Percentiles rank a stretch among this genome's conserved stretches.
Conservation (phyloP, 23 red algal species). For the Gracilaria caudata region DNA sequence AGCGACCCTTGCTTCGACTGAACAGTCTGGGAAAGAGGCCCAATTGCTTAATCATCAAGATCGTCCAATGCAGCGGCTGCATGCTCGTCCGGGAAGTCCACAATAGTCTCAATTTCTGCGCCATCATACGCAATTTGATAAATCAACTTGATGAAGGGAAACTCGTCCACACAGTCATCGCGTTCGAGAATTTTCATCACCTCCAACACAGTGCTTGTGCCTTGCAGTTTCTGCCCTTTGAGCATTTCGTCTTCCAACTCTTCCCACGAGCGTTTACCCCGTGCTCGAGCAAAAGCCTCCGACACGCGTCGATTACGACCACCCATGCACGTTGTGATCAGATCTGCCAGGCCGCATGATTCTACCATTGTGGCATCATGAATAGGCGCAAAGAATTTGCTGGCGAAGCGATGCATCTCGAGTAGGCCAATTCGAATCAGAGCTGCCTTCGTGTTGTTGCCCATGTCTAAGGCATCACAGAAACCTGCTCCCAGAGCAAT, state of each 20-base stretch:
- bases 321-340: slow-evolving; percentile 94
- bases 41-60: background rate
- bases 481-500: slow-evolving; percentile 92
- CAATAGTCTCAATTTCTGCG: slow-evolving; percentile 43
- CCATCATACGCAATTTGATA: slow-evolving; percentile 78
- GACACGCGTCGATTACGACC: slow-evolving; percentile 85
- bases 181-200: slow-evolving; percentile 80
- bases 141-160: slow-evolving; percentile 84
- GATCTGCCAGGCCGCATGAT: slow-evolving; percentile 86
- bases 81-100: slow-evolving; percentile 75
- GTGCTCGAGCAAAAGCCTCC: slow-evolving; percentile 75
- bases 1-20: background rate
- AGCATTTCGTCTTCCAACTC: slow-evolving; percentile 88
- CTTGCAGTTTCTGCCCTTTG: slow-evolving; percentile 94
- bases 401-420: slow-evolving; percentile 92
- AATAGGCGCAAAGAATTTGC: slow-evolving; percentile 68
- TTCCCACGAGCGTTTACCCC: slow-evolving; percentile 69
- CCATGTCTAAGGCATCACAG: slow-evolving; percentile 84
- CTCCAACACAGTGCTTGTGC: slow-evolving; percentile 84
- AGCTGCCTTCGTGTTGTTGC: slow-evolving; percentile 91
- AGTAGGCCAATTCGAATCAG: slow-evolving; percentile 86
- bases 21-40: background rate
- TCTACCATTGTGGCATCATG: slow-evolving; percentile 81
- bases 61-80: slow-evolving; percentile 8
- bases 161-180: slow-evolving; percentile 63